Evolutionary conservation across 2,329 filamentous ascomycete genomes (phyloP).

Genomic region (Venturia carpophila): DNA sequence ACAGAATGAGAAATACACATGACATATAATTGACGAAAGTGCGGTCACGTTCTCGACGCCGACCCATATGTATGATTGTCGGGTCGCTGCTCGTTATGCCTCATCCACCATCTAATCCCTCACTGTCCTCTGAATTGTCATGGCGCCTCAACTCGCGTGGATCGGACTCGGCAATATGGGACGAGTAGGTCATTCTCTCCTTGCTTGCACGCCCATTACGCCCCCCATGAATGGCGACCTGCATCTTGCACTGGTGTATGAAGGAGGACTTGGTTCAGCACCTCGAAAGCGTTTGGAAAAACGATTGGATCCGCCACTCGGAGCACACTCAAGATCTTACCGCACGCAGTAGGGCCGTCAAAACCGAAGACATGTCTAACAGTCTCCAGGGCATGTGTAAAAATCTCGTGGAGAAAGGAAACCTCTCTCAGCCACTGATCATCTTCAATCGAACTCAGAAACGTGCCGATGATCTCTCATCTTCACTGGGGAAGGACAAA

Average conservation of each 20-base stretch:
- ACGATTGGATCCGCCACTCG: neutral
- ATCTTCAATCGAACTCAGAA: constrained; percentile 71
- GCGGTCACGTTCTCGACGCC: neutral
- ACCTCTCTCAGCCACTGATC: constrained; percentile 62
- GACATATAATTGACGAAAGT: neutral
- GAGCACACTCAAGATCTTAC: no score
- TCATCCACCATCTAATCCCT: neutral
- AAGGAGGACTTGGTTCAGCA: neutral
- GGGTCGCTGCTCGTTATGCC: neutral
- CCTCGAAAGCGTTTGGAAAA: neutral
- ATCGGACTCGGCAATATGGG: constrained; percentile 87
- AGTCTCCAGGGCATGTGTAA: constrained; percentile 64
- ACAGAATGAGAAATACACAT: no score
- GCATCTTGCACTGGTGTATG: neutral
- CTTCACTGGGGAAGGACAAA: constrained; percentile 53
- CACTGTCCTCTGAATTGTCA: constrained; percentile 21
- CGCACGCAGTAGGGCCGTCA: neutral
- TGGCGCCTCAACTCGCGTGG: constrained; percentile 57
- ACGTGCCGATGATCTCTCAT: constrained; percentile 56
- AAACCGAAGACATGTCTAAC: neutral
- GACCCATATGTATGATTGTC: neutral
- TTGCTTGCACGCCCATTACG: neutral
- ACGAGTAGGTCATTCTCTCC: constrained; percentile 46
- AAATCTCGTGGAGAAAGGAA: constrained; percentile 72
- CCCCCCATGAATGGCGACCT: neutral